These are phyloP conservation scores for Colletotrichum sp. DNA, from an alignment of 2,329 filamentous ascomycete genomes.

Conservation along the genomic window DNA sequence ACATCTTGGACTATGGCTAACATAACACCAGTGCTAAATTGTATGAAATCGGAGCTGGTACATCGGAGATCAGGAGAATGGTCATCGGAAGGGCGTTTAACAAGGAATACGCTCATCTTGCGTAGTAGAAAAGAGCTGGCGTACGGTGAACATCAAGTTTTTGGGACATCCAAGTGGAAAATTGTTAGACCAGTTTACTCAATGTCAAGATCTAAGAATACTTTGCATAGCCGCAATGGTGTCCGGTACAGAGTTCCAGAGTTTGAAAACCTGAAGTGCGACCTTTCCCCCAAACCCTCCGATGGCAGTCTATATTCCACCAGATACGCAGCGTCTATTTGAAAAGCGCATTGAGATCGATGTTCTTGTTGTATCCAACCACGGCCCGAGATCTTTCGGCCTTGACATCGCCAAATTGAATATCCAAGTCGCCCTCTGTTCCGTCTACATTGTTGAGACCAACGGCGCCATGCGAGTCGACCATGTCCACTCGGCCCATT, in stretches of 20 bases:
- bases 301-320: not conserved
- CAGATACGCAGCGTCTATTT: not conserved
- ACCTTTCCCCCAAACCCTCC: not conserved
- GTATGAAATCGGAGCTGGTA: slow-evolving; percentile 97
- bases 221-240: not conserved
- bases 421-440: not conserved
- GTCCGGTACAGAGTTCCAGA: not conserved
- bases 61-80: slow-evolving; percentile 91
- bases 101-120: slow-evolving; percentile 70
- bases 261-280: not conserved
- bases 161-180: too few species aligned
- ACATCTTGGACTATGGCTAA: slow-evolving; percentile 27
- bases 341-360: not conserved
- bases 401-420: not conserved
- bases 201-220: not conserved
- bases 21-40: slow-evolving; percentile 63
- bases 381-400: not conserved
- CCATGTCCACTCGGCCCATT: not conserved
- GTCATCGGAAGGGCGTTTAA: slow-evolving; percentile 94
- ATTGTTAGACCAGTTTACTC: not conserved
- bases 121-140: too few species aligned
- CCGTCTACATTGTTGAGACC: not conserved
- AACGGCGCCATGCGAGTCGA: not conserved
- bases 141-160: too few species aligned
- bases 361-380: not conserved